Conservation (phyloP, 148 eudicot genomes). For the Chenopodium suecicum region DNA sequence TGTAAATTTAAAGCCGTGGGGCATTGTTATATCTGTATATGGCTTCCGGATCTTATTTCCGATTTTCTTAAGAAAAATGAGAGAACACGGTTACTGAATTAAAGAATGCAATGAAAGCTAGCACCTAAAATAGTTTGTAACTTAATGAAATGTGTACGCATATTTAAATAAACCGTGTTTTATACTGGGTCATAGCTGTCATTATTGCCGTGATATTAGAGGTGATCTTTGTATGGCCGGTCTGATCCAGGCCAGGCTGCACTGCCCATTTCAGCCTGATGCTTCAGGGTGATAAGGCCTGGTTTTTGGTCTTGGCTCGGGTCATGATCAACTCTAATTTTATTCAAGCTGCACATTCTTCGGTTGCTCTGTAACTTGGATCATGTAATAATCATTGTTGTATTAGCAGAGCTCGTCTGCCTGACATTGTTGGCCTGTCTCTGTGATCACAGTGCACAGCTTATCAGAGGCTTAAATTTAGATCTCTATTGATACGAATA, state of each 20-base stretch:
- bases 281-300: too few relatives aligned
- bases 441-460: too few relatives aligned
- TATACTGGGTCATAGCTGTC: background rate
- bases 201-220: background rate
- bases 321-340: background rate
- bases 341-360: too few relatives aligned
- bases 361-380: background rate
- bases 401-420: too few relatives aligned
- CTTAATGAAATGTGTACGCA: background rate
- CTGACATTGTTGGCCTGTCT: too few relatives aligned
- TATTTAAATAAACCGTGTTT: background rate
- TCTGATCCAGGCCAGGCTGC: background rate
- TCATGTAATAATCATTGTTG: too few relatives aligned
- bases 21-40: slow-evolving; percentile 22
- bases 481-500: too few relatives aligned
- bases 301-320: too few relatives aligned
- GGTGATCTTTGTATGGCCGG: background rate
- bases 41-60: slow-evolving; percentile 15
- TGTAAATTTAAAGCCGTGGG: slow-evolving; percentile 20
- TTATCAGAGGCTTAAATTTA: too few relatives aligned
- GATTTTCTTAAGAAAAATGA: background rate
- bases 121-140: background rate
- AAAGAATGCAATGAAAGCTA: background rate
- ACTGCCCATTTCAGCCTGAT: too few relatives aligned
- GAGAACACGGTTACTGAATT: background rate